Conservation (phyloP, 2,329 filamentous ascomycete species). For the Gnomoniopsis sp. region DNA sequence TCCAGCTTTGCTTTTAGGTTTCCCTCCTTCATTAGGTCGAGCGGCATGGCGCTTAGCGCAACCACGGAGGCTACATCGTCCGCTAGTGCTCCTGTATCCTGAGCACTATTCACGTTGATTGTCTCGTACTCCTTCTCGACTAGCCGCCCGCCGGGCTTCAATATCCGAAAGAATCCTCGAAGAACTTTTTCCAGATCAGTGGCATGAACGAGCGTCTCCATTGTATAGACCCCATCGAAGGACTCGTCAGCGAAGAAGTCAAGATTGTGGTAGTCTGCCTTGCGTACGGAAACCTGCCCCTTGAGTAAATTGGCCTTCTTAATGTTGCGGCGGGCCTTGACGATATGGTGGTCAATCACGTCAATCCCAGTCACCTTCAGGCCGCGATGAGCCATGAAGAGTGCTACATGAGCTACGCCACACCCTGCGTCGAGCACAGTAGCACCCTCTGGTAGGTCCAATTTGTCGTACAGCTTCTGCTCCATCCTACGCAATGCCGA, state of each 20-base stretch:
- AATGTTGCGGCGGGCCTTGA: slow-evolving; percentile 39
- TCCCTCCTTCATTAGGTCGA: slow-evolving; percentile 36
- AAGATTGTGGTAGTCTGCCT: slow-evolving; percentile 51
- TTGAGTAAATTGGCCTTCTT: slow-evolving; percentile 28
- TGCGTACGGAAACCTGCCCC: slow-evolving; percentile 33
- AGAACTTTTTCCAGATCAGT: slow-evolving; percentile 42
- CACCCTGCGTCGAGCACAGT: slow-evolving; percentile 51
- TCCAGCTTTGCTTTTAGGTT: slow-evolving; percentile 38
- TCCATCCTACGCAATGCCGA: slow-evolving; percentile 45
- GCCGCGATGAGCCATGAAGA: slow-evolving; percentile 41
- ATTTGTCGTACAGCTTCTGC: slow-evolving; percentile 37
- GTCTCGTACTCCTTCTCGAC: slow-evolving; percentile 47
- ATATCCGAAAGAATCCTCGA: slow-evolving; percentile 42
- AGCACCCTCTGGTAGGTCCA: slow-evolving; percentile 36
- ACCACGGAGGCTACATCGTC: slow-evolving; percentile 36
- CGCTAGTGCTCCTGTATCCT: slow-evolving; percentile 26
- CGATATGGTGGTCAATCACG: slow-evolving; percentile 44
- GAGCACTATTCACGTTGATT: slow-evolving; percentile 24
- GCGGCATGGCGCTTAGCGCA: slow-evolving; percentile 42
- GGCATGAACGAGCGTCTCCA: slow-evolving; percentile 55
- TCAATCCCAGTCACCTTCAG: slow-evolving; percentile 45
- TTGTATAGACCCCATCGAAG: slow-evolving; percentile 52
- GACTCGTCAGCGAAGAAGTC: slow-evolving; percentile 33
- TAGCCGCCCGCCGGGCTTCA: slow-evolving; percentile 44
- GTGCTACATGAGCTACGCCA: slow-evolving; percentile 47